Evolutionary conservation across 352 stramenopile species (phyloP), one percentile per base, ranked within the genome.

Genomic region (Phytophthora ramorum): DNA sequence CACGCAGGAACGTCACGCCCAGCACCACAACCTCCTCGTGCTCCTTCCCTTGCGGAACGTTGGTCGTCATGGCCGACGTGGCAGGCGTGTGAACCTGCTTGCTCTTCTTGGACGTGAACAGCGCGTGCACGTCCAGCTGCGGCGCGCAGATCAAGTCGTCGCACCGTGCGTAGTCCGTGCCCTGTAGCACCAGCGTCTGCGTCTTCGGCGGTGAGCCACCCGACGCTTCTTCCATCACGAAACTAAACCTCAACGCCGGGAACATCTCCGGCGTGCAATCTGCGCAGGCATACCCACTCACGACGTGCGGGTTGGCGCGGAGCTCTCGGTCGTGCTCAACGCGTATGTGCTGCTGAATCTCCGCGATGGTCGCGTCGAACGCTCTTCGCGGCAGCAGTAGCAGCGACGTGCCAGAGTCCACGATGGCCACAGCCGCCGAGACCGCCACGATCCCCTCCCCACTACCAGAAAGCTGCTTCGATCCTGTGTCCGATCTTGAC

Each of bases 351-450:
- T 62, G 66, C 16, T 63, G 66, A 26, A 92, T 79, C 35, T 62
- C 53, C 0, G 43, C 32, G 17, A 92, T 75, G 13, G 74, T 77
- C 5, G 38, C 43, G 20, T 79, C 74, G 60, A 89, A 90, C 0
- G 79, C 68, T 0, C 47, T 60, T 41, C 58, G 53, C 10, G 81
- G 81, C 6, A 92, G 73, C 67, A 92, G 50, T 8, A 92, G 44
- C 19, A 90, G 65, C 40, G 83, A 92, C 1, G 83, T 92, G 37
- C 83, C 83, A 2, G 81, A 90, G 66, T 92, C 83, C 24, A 92
- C 70, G 28, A 92, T 87, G 10, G 73, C 81, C 10, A 82, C 69
- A 17, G 44, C 64, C 24, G 48, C 48, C 24, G 43, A 63, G 38
- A 67, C 55, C 2, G 53, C 55, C 7, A 72, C 54, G n/a, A 83